Evolutionary conservation across 2,329 filamentous ascomycete species (phyloP).

Genomic region (Apiospora kogelbergensis): DNA sequence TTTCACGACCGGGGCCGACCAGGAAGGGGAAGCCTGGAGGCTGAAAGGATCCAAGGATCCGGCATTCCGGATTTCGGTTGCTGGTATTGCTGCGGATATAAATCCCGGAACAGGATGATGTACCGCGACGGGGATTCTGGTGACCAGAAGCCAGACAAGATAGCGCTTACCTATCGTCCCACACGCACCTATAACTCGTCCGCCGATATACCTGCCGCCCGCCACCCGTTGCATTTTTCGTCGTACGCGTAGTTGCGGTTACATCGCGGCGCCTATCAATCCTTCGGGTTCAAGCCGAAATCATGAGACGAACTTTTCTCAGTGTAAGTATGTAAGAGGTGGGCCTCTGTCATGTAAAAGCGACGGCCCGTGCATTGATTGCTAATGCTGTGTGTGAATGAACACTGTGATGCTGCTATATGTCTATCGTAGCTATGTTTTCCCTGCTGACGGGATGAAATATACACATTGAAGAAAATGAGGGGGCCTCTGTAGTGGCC

Average conservation of each 20-base stretch:
- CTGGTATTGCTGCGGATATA: background rate
- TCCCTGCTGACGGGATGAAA: background rate
- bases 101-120: background rate
- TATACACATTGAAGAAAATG: background rate
- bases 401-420: background rate
- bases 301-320: background rate
- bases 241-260: background rate
- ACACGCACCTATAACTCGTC: background rate
- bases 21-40: background rate
- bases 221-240: background rate
- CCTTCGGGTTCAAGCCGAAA: background rate
- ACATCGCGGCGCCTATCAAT: background rate
- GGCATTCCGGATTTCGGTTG: background rate
- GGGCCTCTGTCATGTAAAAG: background rate
- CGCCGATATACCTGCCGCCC: background rate
- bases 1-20: background rate
- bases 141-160: background rate
- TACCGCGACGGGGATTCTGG: background rate
- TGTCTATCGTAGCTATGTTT: background rate
- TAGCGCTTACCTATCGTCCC: background rate
- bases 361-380: background rate
- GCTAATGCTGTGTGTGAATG: background rate
- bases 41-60: background rate
- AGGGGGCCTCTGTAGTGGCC: background rate
- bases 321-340: background rate